Evolutionary conservation across 2,329 filamentous ascomycete species (phyloP), one percentile per base, ranked within the genome.

Genomic region (Stachybotrys elegans): DNA sequence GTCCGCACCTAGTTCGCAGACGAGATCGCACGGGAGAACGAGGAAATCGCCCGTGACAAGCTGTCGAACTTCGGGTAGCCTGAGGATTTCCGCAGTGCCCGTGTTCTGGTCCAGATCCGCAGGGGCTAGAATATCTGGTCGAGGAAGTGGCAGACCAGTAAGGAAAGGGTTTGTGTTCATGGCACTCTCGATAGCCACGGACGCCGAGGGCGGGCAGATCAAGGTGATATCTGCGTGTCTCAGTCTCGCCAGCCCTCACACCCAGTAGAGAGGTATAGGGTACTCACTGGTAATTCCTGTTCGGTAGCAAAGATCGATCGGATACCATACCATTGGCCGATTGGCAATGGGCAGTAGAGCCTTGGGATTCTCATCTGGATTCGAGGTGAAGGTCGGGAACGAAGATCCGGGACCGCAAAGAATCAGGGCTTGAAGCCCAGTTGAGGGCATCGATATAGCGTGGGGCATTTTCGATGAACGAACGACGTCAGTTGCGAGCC

Each of bases 311-410:
- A 88, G 92, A 57, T 92, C 87, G 32, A 93, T 78, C 6, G 88
- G 84, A 62, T 93, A 93, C 86, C 88, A 92, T 37, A 93, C 84
- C 88, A 93, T 93, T 2, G 88, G 88, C 53, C 88, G 70, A 62
- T 93, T 93, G 27, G 88, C 88, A 47, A 93, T 86, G 6, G 88
- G 88, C 7, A 93, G 69, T 19, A 93, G 76, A 9, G 88, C 87
- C 67, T 93, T 93, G 9, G 88, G 87, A 48, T 87, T 83, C 59
- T 91, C 84, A 66, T 86, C 82, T 5, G 87, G 84, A 49, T 84
- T 88, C 3, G 86, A 83, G 2, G 86, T 91, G 61, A 93, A 92
- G 1, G 88, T 92, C 37, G 85, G 83, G 53, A 93, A 85, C 0
- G 85, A 90, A 8, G 84, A 87, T 43, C 88, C 88, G 20, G 88